Evolutionary conservation across 257 asterid genomes (phyloP), one percentile per base, ranked within the genome.

Genomic region (Ilex aquifolium): DNA sequence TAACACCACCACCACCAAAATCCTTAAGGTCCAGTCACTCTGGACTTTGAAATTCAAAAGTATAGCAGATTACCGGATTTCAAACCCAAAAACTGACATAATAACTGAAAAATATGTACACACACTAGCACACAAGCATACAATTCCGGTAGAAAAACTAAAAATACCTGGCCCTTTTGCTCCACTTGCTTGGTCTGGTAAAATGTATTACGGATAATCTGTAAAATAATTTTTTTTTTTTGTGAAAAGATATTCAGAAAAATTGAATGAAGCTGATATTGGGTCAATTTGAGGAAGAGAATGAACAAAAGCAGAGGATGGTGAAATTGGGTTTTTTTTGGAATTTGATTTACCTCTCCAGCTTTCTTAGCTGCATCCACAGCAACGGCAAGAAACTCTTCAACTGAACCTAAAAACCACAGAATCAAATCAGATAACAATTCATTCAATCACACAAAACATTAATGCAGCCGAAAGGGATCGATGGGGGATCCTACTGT

Each of bases 91-190:
- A n/a, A 57, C 11, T 14, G 15, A 8, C 58, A 15, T 13, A 4
- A 36, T 36, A 36, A 36, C 42, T 10, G 3, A 6, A 32, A 29
- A 51, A 56, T 49, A 12, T 16, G n/a, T 13, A 54, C 48, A 61
- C 54, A 61, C 1, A 13, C 31, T 15, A 56, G n/a, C 39, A 32
- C 1, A 13, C 31, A 29, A 56, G n/a, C 39, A 32, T 17, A 5
- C 17, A 42, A 27, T 2, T 55, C 44, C 21, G 21, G 56, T 42
- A 10, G 31, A 15, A 17, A 1, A 64, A 52, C 32, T 17, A 50
- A 44, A 39, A 52, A 65, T 69, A 88, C 96, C 93, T 27, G 52
- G 72, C 96, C 93, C 76, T 89, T 89, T 72, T 89, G 96, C 83
- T 89, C 93, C 60, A 89, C 91, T 32, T 60, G 71, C 86, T 86